A percentile compares a stretch with the other conserved stretches of the same genome.
These are phyloP conservation scores for Cryphonectria naterciae DNA, from an alignment of 2,329 filamentous ascomycete genomes.

Conservation along the genomic window DNA sequence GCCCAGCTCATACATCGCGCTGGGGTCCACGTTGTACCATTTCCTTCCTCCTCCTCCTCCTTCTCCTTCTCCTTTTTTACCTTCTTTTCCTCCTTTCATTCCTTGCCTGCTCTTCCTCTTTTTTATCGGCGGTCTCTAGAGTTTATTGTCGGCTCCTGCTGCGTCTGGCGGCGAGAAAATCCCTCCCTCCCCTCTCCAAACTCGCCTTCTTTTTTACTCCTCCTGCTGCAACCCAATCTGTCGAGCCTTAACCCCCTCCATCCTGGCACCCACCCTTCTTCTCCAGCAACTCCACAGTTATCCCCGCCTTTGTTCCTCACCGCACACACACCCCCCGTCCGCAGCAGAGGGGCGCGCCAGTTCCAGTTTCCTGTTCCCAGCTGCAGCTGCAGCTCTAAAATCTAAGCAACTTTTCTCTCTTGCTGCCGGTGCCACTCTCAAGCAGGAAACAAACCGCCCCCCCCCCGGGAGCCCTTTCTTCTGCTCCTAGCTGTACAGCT, in stretches of 20 bases:
- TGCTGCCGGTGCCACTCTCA: neutral
- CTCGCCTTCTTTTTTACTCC: neutral
- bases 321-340: constrained; percentile 1
- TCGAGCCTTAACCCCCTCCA: neutral
- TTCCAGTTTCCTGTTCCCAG: constrained; percentile 2
- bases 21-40: neutral
- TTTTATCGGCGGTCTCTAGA: neutral
- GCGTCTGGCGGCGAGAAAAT: neutral
- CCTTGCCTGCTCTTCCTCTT: neutral
- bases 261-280: neutral
- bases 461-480: neutral
- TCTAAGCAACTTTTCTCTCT: neutral
- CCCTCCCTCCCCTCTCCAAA: neutral
- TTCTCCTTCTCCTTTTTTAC: neutral
- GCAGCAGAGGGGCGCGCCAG: neutral
- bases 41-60: neutral
- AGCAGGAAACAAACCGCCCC: neutral
- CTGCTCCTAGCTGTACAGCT: constrained; percentile 5
- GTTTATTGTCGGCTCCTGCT: neutral
- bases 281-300: constrained; percentile 6
- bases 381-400: neutral
- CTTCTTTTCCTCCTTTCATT: too few relatives aligned
- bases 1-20: neutral
- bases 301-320: constrained; percentile 6
- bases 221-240: constrained; percentile 3